Evolutionary conservation across 768 basidiomycete species (phyloP), one percentile per base, ranked within the genome.

Genomic region (Jaapia argillacea): DNA sequence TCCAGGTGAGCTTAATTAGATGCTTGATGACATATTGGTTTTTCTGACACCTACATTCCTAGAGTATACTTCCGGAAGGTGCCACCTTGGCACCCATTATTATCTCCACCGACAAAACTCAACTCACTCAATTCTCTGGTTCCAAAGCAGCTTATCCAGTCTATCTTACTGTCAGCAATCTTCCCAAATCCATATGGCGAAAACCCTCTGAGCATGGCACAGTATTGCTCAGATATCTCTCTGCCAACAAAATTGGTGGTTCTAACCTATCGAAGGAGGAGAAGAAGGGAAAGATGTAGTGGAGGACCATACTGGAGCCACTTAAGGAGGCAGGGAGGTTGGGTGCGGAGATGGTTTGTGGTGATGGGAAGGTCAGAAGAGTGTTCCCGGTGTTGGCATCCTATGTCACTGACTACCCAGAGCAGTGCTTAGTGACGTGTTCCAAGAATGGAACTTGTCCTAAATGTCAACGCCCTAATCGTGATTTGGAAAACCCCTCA

Each of bases 241-340:
- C 56, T 3, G 56, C 57, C 2, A 28, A 49, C 22, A 61, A 62
- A 36, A 51, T 63, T 4, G 48, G 52, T 12, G 54, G 54, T 48
- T 55, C 56, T 26, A 44, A 47, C 1, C 39, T 48, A 24, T 36
- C 42, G 24, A 28, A n/a, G n/a, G n/a, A n/a, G n/a, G n/a, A n/a
- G 33, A 7, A 45, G 42, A 21, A 10, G 37, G 36, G 53, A 31
- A 18, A 43, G 43, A 12, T 40, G 48, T 1, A 18, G 49, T 2
- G 46, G 44, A 4, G 44, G 40, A 36, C 26, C 4, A 25, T 58
- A 12, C 36, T 58, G 2, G 24, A 53, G 28, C 50, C 56, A 0
- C 35, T 57, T 2, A 16, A 50, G 6, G 13, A 25, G 2, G 51
- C 48, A 0, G 54, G 56, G 3, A 4, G 44, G 7, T 23, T 51